Evolutionary conservation across 2,329 filamentous ascomycete species (phyloP), one percentile per base, ranked within the genome.

Genomic region (Cercospora sesami): DNA sequence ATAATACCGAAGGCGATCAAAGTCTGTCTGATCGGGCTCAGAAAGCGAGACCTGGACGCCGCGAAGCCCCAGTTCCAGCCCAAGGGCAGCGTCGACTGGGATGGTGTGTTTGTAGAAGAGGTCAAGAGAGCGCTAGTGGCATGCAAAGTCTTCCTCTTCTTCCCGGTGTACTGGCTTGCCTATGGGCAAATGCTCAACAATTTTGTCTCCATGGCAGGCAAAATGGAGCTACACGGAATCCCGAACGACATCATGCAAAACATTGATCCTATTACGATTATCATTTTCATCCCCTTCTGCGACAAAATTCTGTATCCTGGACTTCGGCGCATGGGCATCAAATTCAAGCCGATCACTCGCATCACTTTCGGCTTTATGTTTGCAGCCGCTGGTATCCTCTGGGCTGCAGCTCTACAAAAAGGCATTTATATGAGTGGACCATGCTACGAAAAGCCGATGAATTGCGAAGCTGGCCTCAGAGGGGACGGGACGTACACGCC

Each of bases 101-200:
- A 94, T 69, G 91, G 94, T 72, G 86, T 87, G 57, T 94, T 91
- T 90, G 91, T 92, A 45, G 89, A 91, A 4, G 90, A 92, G 75
- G 81, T 92, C 48, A 89, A 89, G 79, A 87, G 88, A 31, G 85
- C 85, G 4, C 77, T 88, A 14, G 74, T 82, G 76, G 90, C 89
- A 18, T 92, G 90, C 82, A 87, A 89, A 73, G 89, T 91, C 60
- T 91, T 92, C 60, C 68, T 81, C 26, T 83, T 81, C 73, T 81
- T 80, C 58, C 82, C 82, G 0, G 75, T 83, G 16, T 83, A 82
- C 69, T 94, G 30, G 91, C 75, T 86, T 69, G 90, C 92, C 42
- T 93, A 75, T 33, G 48, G 42, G 6, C 73, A 83, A 68, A 83
- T 83, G 81, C 77, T 80, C 68, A 82, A 81, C 70, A 83, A 83